Base-by-base conservation (phyloP, 169 alveolate species). In the Eimeria maxima region DNA sequence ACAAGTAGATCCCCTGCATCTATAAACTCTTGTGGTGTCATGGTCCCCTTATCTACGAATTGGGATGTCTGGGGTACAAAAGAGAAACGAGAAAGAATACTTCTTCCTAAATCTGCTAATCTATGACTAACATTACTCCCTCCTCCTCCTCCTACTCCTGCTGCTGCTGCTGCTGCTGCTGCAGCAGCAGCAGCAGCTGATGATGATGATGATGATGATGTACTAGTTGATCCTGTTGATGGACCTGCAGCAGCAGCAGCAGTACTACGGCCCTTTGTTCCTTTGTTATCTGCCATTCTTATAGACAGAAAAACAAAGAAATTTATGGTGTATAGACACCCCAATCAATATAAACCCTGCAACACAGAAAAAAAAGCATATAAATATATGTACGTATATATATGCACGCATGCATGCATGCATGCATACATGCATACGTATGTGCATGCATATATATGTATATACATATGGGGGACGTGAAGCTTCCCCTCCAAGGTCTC, bases 21-120 rank as follows among this genome's bases (percentile, higher is more conserved):
- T 8, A 98, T 96, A 84, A 97, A 98, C 96, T 98, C 99, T 76
- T 97, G 97, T 11, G 99, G 99, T n/a, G 99, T 98, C 73, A 98
- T 90, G 8, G 93, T 95, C 47, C 99, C 99, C 88, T 97, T 96
- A 74, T 96, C 97, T 10, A 97, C 89, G 96, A 98, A 98, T 84
- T 96, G 97, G 55, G 98, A 96, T n/a, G 97, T 98, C 65, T 96
- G 97, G 29, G 98, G 98, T 1, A 96, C 96, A 0, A 96, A 80
- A 18, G 97, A 84, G 24, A 92, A 94, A 11, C 95, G 47, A 22
- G 96, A 91, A 3, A 96, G 73, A 45, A 94, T 4, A 60, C 89
- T 27, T 22, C 97, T 16, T 20, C 91, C 86, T 27, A 55, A 44
- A 65, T 96, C 97, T 14, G 96, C 97, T 24, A 96, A 33, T 11